Evolutionary conservation across 2,329 filamentous ascomycete species (phyloP).

Genomic region (Apiospora pterosperma): DNA sequence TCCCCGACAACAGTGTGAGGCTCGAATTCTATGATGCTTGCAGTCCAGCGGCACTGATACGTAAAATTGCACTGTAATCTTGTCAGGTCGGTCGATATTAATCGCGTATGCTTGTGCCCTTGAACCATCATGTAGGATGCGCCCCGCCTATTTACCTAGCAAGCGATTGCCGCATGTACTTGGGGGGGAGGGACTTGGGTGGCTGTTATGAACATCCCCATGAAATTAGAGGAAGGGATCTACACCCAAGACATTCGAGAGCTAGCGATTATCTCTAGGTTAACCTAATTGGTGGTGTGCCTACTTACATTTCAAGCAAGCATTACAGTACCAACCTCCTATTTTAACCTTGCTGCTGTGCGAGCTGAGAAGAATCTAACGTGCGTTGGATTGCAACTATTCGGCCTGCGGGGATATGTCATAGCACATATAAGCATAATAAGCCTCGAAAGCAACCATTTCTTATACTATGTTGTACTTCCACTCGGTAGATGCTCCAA

Average conservation of each 20-base stretch:
- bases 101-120: not conserved
- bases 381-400: not conserved
- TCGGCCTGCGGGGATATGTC: not conserved
- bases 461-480: not conserved
- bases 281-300: too few species aligned
- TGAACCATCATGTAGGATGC: not conserved
- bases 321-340: not conserved
- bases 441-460: not conserved
- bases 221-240: not conserved
- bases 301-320: too few species aligned
- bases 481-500: not conserved
- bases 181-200: too few species aligned
- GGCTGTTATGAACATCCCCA: not conserved
- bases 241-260: not conserved
- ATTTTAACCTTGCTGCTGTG: not conserved
- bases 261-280: not conserved
- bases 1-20: not conserved
- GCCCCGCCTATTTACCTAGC: not conserved
- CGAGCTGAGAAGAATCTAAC: not conserved
- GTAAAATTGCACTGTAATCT: not conserved
- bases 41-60: not conserved
- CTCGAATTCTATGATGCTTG: not conserved
- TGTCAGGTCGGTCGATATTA: not conserved
- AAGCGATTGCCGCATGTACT: not conserved
- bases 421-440: not conserved